These are phyloP conservation scores for Coprinopsis strossmayeri DNA, from an alignment of 768 basidiomycete genomes.

Conservation along the genomic window DNA sequence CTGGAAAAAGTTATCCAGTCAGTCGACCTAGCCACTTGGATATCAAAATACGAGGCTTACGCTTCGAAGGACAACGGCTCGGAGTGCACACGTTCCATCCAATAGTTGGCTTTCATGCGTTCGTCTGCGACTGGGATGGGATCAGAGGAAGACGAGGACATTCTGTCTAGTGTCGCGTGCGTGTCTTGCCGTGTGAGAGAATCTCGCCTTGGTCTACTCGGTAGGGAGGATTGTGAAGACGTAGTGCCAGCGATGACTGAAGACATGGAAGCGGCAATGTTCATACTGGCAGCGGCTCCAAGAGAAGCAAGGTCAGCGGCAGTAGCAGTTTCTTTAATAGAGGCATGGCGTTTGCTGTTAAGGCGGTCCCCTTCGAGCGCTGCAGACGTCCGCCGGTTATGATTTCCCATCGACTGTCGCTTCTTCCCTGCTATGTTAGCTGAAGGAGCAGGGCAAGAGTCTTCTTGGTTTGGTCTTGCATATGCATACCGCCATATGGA, in stretches of 20 bases:
- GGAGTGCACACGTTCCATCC: conserved; percentile 58
- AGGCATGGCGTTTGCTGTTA: conserved; percentile 7
- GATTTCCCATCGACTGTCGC: background rate
- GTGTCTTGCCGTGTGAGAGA: background rate
- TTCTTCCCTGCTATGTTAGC: background rate
- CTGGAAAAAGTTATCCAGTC: conserved; percentile 28
- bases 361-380: conserved; percentile 8
- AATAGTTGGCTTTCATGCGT: conserved; percentile 65
- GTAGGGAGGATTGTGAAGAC: background rate
- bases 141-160: background rate
- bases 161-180: background rate
- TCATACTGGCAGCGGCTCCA: background rate
- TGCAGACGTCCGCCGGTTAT: conserved; percentile 6
- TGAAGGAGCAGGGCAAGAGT: background rate
- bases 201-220: background rate
- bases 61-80: conserved; percentile 39
- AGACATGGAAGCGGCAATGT: background rate
- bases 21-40: too few relatives aligned
- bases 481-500: conserved; percentile 73
- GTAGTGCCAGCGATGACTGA: background rate
- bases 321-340: background rate
- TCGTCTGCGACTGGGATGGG: conserved; percentile 20
- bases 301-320: background rate
- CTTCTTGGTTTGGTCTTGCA: conserved; percentile 46
- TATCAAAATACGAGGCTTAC: too few relatives aligned